Conservation (phyloP, 306 rosid genomes). For the Rosa lucieae region DNA sequence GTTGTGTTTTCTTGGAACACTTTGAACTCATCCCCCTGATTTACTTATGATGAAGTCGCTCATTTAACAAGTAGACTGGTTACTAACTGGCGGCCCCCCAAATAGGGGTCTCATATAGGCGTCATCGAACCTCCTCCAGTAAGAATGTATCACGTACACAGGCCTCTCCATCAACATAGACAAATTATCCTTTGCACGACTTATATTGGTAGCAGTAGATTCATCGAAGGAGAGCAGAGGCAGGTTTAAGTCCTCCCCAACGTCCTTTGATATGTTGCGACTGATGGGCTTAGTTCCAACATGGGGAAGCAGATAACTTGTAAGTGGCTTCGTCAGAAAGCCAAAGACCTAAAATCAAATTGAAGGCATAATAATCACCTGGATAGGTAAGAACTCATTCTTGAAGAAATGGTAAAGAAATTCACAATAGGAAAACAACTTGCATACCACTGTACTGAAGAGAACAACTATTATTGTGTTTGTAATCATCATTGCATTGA, state of each 20-base stretch:
- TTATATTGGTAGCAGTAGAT: conserved; percentile 59
- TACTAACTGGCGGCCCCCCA: conserved; percentile 54
- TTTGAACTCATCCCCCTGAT: conserved; percentile 12
- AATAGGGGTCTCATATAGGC: conserved; percentile 89
- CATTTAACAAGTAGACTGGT: conserved; percentile 33
- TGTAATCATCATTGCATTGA: conserved; percentile 75
- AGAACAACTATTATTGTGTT: conserved; percentile 79
- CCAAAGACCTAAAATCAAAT: conserved; percentile 66
- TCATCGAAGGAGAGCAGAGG: conserved; percentile 74
- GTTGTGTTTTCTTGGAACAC: background rate
- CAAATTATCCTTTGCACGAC: conserved; percentile 71
- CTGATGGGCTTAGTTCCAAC: conserved; percentile 14
- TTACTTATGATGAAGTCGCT: background rate
- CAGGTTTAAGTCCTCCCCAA: conserved; percentile 49
- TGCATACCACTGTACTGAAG: conserved; percentile 76
- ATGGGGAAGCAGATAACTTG: conserved; percentile 60
- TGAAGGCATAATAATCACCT: background rate
- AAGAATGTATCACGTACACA: conserved; percentile 63
- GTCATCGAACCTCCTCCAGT: conserved; percentile 87
- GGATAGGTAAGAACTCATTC: background rate
- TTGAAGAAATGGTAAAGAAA: background rate
- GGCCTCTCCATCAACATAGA: conserved; percentile 82
- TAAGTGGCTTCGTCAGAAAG: conserved; percentile 71
- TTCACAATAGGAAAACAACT: background rate
- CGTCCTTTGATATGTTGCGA: conserved; percentile 29